Evolutionary conservation across 225 moss, liverwort and hornwort species (phyloP), one percentile per base, ranked within the genome.

Genomic region (Neckera pumila): DNA sequence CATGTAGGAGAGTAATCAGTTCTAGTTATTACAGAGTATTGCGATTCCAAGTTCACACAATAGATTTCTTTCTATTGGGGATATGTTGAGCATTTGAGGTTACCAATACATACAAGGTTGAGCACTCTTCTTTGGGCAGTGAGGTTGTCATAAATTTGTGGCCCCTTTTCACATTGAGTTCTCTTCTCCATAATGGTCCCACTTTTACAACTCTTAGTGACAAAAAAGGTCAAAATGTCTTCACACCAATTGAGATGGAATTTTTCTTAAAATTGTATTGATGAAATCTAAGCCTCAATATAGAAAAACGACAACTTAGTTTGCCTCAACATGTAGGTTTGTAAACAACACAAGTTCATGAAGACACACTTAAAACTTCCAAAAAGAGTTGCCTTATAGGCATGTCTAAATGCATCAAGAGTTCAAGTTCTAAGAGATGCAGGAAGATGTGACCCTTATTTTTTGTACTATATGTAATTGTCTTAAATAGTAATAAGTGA

Each of bases 361-460:
- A 33, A 4, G 33, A 49, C 1, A 51, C 1, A 51, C 20, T 75
- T 74, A 19, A 31, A 49, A 19, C 3, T 18, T 30, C 12, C 0
- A 4, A 12, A 19, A 7, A 2, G 2, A 20, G 7, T 20, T 12
- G 4, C 7, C 49, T 4, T 12, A 4, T 12, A 12, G 11, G 4
- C 18, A 33, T 49, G 12, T 75, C 7, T 15, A 31, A 12, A 4
- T 27, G 33, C 19, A 49, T 33, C 0, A 45, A 45, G 10, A 73
- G 6, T 47, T 18, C 11, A 17, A 73, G 45, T 74, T 74, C n/a
- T n/a, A n/a, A n/a, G 10, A 74, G 31, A 49, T 74, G 31, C 19
- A 30, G 26, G 28, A 6, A 12, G 19, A 31, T 74, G 2, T 1
- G 0, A 0, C 20, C 7, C 1, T 31, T 47, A 47, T 47, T 47